These are phyloP conservation scores for Melampsora abietis-canadensis DNA, from an alignment of 1,284 basidiomycete genomes.

Conservation along the genomic window DNA sequence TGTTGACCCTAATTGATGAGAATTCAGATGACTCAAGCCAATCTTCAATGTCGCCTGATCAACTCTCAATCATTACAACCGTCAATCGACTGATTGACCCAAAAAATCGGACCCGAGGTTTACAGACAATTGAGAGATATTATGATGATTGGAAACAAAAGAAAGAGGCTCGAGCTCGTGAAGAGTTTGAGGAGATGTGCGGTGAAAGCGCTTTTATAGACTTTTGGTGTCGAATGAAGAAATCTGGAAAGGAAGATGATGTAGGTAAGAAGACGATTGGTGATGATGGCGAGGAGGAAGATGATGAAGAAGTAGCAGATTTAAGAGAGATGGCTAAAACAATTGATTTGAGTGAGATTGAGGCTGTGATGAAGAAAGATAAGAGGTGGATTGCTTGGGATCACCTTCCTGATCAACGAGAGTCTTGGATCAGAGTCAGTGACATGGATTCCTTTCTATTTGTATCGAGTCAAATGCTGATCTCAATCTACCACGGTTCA, in stretches of 20 bases:
- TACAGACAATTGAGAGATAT: neutral
- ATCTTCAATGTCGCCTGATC: neutral
- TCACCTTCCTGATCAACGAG: constrained; percentile 10
- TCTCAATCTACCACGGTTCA: neutral
- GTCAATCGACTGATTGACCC: neutral
- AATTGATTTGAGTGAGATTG: constrained; percentile 10
- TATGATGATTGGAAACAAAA: neutral
- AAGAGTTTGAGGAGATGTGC: constrained; percentile 18
- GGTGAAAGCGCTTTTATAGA: constrained; percentile 16
- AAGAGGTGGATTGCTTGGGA: constrained; percentile 15
- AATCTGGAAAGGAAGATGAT: neutral
- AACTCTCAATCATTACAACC: neutral
- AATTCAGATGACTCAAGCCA: neutral
- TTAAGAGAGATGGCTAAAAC: constrained; percentile 12
- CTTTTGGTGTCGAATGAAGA: constrained; percentile 19
- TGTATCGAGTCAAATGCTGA: neutral
- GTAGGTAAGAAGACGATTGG: constrained; percentile 6
- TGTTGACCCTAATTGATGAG: neutral
- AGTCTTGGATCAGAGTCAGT: constrained; percentile 4
- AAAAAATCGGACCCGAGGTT: neutral
- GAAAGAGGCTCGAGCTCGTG: neutral
- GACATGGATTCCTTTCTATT: neutral
- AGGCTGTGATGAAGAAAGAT: constrained; percentile 10
- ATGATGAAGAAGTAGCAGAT: neutral
- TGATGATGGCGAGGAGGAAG: constrained; percentile 11